Evolutionary conservation across 2,329 filamentous ascomycete species (phyloP), one percentile per base, ranked within the genome.

Genomic region (Aspergillus melleus): DNA sequence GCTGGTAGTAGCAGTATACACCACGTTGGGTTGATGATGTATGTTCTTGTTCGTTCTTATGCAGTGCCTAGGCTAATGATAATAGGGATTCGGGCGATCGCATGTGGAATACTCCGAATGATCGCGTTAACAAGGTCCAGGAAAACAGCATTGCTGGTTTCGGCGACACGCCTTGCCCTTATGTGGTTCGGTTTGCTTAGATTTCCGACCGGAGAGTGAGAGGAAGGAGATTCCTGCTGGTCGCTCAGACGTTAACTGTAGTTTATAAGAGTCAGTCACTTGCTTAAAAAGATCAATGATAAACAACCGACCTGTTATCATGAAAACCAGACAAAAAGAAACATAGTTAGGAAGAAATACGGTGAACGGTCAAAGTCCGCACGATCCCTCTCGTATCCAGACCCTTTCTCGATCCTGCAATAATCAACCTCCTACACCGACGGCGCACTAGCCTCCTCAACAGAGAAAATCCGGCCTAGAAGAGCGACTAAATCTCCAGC

Each of bases 101-200:
- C 6, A 65, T 70, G 65, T 70, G 66, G 67, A 70, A 68, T 61
- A 66, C 66, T 29, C 68, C 68, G 12, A 70, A 70, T 52, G 67
- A 68, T 47, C n/a, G 50, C 8, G 61, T 70, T 19, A 70, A 70
- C 49, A 55, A 61, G 49, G 67, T 70, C 3, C 60, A 67, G 54
- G 65, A 68, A 57, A 66, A 64, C n/a, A 66, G 61, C 26, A 70
- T 70, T 44, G 32, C 46, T 2, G 49, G 24, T 0, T 70, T 68
- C 30, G 61, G 63, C 2, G 66, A 69, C 44, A 61, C 50, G 5
- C 66, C 66, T 29, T 70, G 68, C 44, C 66, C 66, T 6, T 62
- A 65, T 55, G 64, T 70, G 50, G 62, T 70, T 52, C 63, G 66
- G 9, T 64, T 69, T 46, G 52, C 64, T 47, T 58, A 44, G 14